phyloP scores from a whole-genome alignment of 2,329 filamentous ascomycete genomes.

The Arachnomyces sp. region DNA sequence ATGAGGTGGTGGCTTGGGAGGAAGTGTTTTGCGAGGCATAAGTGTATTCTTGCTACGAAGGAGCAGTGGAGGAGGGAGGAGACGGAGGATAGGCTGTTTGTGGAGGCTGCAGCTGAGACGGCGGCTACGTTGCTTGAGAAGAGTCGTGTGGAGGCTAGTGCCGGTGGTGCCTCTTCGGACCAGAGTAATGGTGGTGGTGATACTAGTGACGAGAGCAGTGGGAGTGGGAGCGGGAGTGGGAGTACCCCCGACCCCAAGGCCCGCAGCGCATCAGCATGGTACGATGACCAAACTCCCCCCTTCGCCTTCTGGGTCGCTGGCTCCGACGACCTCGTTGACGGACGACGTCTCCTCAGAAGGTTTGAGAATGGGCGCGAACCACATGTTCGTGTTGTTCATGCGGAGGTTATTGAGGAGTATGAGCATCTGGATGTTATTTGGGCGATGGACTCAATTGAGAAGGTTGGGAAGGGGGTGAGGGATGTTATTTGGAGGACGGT shows the following conservation, averaged over 20 bases:
- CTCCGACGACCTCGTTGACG: constrained; percentile 76
- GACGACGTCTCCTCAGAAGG: constrained; percentile 60
- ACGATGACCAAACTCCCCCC: constrained; percentile 66
- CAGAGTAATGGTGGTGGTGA: constrained; percentile 1
- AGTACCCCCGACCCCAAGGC: too few species aligned
- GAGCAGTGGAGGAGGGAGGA: constrained; percentile 60
- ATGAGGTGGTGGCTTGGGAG: constrained; percentile 95
- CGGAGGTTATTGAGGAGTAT: constrained; percentile 74
- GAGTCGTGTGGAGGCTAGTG: not conserved
- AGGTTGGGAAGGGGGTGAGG: constrained; percentile 71
- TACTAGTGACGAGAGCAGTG: constrained; percentile 4
- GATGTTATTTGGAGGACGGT: constrained; percentile 78
- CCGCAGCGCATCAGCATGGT: constrained; percentile 59
- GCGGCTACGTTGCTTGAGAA: constrained; percentile 9
- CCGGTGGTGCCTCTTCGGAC: not conserved
- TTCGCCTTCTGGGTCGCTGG: constrained; percentile 85
- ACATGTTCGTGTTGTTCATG: constrained; percentile 68
- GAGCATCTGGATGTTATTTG: constrained; percentile 93
- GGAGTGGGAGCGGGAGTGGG: not conserved
- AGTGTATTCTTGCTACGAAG: constrained; percentile 74
- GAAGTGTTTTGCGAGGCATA: constrained; percentile 76
- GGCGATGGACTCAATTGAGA: constrained; percentile 79
- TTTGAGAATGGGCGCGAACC: constrained; percentile 74
- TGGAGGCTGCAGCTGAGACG: constrained; percentile 14
- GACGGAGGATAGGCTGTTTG: constrained; percentile 23